Conservation (phyloP, 306 rosid genomes). For the Macrotyloma uniflorum region DNA sequence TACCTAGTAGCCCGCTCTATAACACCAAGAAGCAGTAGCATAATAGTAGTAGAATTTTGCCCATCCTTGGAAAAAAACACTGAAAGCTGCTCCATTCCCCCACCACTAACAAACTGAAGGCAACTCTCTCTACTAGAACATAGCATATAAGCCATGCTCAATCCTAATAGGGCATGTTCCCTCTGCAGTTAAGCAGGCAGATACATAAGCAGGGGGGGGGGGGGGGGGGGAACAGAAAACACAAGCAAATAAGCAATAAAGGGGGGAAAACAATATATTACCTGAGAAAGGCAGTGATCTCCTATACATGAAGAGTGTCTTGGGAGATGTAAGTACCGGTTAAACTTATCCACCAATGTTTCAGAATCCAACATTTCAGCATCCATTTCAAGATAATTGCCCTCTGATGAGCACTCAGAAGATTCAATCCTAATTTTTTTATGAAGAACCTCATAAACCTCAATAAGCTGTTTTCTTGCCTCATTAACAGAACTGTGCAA, state of each 20-base stretch:
- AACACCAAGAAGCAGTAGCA: slow-evolving; percentile 81
- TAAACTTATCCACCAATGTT: slow-evolving; percentile 73
- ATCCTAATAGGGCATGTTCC: slow-evolving; percentile 68
- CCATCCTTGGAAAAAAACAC: slow-evolving; percentile 52
- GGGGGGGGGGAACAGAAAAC: not conserved
- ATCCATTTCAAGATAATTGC: slow-evolving; percentile 54
- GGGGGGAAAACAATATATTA: slow-evolving; percentile 40
- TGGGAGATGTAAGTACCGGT: slow-evolving; percentile 56
- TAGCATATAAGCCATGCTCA: slow-evolving; percentile 88
- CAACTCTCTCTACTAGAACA: slow-evolving; percentile 91
- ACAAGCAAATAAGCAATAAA: slow-evolving; percentile 18
- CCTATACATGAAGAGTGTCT: slow-evolving; percentile 47
- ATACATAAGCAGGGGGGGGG: not conserved
- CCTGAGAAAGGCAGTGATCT: slow-evolving; percentile 62
- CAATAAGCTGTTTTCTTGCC: slow-evolving; percentile 71
- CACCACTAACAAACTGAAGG: slow-evolving; percentile 81
- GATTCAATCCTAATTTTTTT: slow-evolving; percentile 50
- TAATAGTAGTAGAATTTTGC: slow-evolving; percentile 65
- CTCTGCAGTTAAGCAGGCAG: slow-evolving; percentile 62
- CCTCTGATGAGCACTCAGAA: slow-evolving; percentile 50
- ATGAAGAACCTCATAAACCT: slow-evolving; percentile 55
- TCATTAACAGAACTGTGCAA: slow-evolving; percentile 55
- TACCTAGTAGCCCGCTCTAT: slow-evolving; percentile 85
- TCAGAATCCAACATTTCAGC: slow-evolving; percentile 66
- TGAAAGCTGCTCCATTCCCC: slow-evolving; percentile 87